Evolutionary conservation across 805 yeast species (phyloP).

Genomic region (Sugiyamaella qingdaonensis): DNA sequence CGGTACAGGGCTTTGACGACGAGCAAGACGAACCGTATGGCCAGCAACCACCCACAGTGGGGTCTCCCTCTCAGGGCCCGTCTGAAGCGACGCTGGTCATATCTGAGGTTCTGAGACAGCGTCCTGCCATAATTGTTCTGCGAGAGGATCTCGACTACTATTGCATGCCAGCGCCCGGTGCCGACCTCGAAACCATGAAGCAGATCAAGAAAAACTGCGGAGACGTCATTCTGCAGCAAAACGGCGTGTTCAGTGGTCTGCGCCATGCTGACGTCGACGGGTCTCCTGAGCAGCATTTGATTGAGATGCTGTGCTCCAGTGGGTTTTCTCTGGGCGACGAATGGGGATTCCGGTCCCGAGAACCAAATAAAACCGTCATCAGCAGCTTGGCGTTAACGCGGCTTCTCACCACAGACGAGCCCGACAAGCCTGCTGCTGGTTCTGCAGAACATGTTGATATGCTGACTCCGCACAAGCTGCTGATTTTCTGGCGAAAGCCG

Average conservation of each 20-base stretch:
- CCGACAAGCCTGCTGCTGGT: conserved; percentile 3
- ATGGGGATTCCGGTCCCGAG: conserved; percentile 91
- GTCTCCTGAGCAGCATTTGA: conserved; percentile 89
- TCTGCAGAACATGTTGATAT: conserved; percentile 11
- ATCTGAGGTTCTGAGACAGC: conserved; percentile 13
- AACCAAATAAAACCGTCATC: conserved; percentile 82
- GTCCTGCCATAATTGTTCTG: conserved; percentile 83
- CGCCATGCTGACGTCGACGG: conserved; percentile 42
- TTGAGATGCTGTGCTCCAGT: conserved; percentile 90
- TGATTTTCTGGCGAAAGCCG: conserved; percentile 95
- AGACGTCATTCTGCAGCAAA: conserved; percentile 51
- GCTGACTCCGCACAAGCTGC: conserved; percentile 51
- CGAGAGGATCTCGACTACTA: conserved; percentile 93
- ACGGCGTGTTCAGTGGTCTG: conserved; percentile 72
- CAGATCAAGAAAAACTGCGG: conserved; percentile 69
- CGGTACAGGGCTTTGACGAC: conserved; percentile 16
- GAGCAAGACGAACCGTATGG: background rate
- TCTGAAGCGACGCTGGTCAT: conserved; percentile 6
- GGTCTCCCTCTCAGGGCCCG: background rate
- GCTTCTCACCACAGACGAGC: conserved; percentile 15
- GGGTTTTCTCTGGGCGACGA: conserved; percentile 64
- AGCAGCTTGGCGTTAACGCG: conserved; percentile 75
- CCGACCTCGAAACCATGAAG: conserved; percentile 56
- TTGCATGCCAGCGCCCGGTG: conserved; percentile 73
- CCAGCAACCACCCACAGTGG: background rate